These are phyloP conservation scores for Fomitopsis schrenkii DNA, from an alignment of 1,284 basidiomycete species.

Conservation along the genomic window DNA sequence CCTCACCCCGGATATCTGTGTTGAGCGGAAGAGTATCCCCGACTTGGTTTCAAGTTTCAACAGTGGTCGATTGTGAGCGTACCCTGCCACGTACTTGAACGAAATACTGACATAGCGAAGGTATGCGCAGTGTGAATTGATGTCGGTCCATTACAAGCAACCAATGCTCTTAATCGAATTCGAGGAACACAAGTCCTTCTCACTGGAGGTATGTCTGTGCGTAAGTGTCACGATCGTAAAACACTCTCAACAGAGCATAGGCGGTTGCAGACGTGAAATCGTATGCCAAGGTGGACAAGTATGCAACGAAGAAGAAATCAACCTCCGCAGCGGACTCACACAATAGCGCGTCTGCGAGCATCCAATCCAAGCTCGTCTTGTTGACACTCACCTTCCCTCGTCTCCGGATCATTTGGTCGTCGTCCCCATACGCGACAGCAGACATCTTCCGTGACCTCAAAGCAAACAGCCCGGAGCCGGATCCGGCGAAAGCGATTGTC, in stretches of 20 bases:
- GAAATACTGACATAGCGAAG: constrained; percentile 35
- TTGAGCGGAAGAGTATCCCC: constrained; percentile 92
- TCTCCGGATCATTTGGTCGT: constrained; percentile 94
- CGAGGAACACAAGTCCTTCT: constrained; percentile 95
- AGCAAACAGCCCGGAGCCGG: constrained; percentile 79
- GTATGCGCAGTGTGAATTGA: constrained; percentile 95
- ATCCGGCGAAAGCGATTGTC: constrained; percentile 68
- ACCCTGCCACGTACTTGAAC: background rate
- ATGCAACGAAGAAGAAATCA: constrained; percentile 47
- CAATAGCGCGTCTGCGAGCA: constrained; percentile 38
- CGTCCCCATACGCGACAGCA: constrained; percentile 89
- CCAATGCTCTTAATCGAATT: constrained; percentile 98
- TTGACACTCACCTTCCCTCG: constrained; percentile 89
- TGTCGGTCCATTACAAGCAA: constrained; percentile 95
- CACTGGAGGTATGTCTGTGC: constrained; percentile 62
- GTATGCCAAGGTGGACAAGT: constrained; percentile 56
- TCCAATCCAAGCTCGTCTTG: constrained; percentile 90
- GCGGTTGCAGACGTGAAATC: constrained; percentile 58
- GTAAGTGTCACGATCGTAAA: background rate
- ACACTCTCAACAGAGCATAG: constrained; percentile 27
- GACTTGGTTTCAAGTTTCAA: constrained; percentile 93
- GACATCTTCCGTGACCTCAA: constrained; percentile 95
- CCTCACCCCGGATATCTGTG: constrained; percentile 91
- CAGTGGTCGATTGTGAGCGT: constrained; percentile 83
- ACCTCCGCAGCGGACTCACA: constrained; percentile 37